Percentiles rank a stretch among this genome's conserved stretches.
These are phyloP conservation scores for Solanum medicagineum DNA, from an alignment of 257 asterid genomes.

Conservation along the genomic window DNA sequence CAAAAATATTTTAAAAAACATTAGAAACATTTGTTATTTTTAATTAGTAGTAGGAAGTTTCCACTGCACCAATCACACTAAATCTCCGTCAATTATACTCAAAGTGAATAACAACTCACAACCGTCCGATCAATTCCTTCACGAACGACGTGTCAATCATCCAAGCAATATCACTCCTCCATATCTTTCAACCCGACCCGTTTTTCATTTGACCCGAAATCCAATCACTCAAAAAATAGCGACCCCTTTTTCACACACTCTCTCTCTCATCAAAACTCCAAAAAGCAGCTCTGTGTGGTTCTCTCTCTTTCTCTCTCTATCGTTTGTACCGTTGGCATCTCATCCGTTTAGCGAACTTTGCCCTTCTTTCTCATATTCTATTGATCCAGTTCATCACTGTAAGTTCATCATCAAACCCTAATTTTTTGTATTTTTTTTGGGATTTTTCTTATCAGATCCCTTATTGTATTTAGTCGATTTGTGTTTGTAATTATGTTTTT, in stretches of 20 bases:
- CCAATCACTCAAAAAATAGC: conserved; percentile 16
- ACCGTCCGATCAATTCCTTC: not conserved
- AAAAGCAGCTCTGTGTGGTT: conserved; percentile 13
- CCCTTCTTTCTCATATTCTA: conserved; percentile 21
- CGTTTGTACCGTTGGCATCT: not conserved
- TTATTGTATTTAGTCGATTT: not conserved
- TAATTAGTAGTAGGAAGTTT: not conserved
- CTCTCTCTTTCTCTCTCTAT: conserved; percentile 20
- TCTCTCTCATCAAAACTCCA: conserved; percentile 9
- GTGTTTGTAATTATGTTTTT: not conserved
- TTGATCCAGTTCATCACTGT: conserved; percentile 34
- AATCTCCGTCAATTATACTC: not conserved
- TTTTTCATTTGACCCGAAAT: not conserved
- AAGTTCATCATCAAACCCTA: conserved; percentile 18
- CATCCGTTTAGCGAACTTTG: conserved; percentile 18
- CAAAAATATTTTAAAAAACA: not conserved
- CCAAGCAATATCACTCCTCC: not conserved
- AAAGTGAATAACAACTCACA: not conserved
- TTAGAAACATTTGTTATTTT: not conserved
- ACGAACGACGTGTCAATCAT: not conserved
- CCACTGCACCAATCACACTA: not conserved
- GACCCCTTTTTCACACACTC: not conserved
- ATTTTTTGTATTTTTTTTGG: not conserved
- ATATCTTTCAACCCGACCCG: not conserved
- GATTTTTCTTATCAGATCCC: conserved; percentile 16